phyloP scores from a whole-genome alignment of 306 rosid species.

The Lablab purpureus region DNA sequence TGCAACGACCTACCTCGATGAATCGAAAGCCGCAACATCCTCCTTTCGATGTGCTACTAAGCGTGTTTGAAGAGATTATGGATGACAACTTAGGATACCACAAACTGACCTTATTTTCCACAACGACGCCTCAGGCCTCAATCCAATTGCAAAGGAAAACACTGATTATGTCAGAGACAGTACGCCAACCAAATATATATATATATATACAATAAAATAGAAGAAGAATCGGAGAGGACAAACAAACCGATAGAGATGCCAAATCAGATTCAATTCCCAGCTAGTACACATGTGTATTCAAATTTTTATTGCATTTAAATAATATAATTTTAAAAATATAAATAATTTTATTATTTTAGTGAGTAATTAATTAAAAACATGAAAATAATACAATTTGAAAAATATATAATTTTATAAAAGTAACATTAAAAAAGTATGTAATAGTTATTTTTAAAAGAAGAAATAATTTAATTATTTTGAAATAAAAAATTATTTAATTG shows the following conservation, averaged over 20 bases:
- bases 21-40: slow-evolving; percentile 50
- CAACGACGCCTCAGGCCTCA: neutral
- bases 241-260: neutral
- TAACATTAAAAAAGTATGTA: too few species aligned
- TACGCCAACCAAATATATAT: neutral
- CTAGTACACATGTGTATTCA: too few species aligned
- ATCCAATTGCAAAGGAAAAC: neutral
- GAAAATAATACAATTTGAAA: too few species aligned
- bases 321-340: too few species aligned
- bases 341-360: too few species aligned
- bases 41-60: neutral
- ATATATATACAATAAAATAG: too few species aligned
- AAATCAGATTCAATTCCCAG: neutral
- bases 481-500: too few species aligned
- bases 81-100: neutral
- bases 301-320: too few species aligned
- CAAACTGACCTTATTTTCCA: neutral
- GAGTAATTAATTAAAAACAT: too few species aligned
- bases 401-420: too few species aligned
- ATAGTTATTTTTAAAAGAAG: too few species aligned
- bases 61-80: slow-evolving; percentile 18
- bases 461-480: too few species aligned
- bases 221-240: neutral
- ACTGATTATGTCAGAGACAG: neutral
- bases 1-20: slow-evolving; percentile 35